Percentiles rank a stretch among this genome's conserved stretches.
Evolutionary conservation across 2,329 filamentous ascomycete species (phyloP).

Genomic region (Endocalyx cinctus): DNA sequence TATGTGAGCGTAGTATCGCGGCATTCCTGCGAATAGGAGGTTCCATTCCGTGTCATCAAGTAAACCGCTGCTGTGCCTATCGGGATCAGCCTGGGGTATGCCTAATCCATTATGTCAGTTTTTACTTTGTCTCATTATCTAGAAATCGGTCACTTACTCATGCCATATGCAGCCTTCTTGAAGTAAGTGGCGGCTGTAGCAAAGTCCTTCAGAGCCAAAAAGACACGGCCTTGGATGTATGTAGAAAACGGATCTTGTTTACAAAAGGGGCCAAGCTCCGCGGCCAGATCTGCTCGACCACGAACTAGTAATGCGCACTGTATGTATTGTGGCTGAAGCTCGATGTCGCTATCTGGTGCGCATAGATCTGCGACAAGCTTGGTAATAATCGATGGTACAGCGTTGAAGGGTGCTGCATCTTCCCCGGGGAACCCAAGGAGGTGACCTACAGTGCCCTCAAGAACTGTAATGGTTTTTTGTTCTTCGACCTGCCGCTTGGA

Average conservation of each 20-base stretch:
- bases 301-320: slow-evolving; percentile 59
- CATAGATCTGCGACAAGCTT: slow-evolving; percentile 63
- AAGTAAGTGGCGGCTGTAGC: slow-evolving; percentile 71
- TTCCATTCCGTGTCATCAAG: slow-evolving; percentile 73
- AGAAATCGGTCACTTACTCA: slow-evolving; percentile 67
- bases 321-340: slow-evolving; percentile 55
- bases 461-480: slow-evolving; percentile 47
- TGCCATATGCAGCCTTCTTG: slow-evolving; percentile 74
- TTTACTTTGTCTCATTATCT: no score
- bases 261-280: slow-evolving; percentile 53
- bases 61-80: slow-evolving; percentile 59
- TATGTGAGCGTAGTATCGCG: slow-evolving; percentile 84
- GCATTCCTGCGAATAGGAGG: slow-evolving; percentile 64
- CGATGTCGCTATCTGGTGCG: slow-evolving; percentile 60
- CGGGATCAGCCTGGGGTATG: slow-evolving; percentile 38
- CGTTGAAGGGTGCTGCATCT: slow-evolving; percentile 33
- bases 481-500: slow-evolving; percentile 42
- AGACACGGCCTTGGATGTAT: slow-evolving; percentile 81
- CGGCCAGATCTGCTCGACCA: slow-evolving; percentile 55
- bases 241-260: slow-evolving; percentile 58
- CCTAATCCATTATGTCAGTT: slow-evolving; percentile 28
- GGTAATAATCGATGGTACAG: slow-evolving; percentile 51
- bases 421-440: slow-evolving; percentile 57
- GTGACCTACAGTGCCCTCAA: slow-evolving; percentile 58
- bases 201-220: slow-evolving; percentile 69